Conservation (phyloP, 2,329 filamentous ascomycete species). For the Colletotrichum coccodes region DNA sequence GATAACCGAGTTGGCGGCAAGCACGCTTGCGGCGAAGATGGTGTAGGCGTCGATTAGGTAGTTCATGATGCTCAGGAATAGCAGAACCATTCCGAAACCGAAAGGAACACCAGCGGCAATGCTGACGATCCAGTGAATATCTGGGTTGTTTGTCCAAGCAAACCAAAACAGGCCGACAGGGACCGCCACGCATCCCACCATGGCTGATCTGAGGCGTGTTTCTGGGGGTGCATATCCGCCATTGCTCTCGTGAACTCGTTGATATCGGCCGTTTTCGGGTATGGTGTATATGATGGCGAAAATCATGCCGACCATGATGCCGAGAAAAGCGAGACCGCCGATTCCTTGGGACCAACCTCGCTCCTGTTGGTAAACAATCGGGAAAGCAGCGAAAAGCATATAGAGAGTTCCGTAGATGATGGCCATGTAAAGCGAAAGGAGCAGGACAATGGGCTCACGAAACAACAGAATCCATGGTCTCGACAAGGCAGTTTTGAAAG, state of each 20-base stretch:
- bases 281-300: conserved; percentile 60
- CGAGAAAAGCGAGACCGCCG: conserved; percentile 73
- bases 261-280: conserved; percentile 56
- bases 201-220: conserved; percentile 61
- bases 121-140: conserved; percentile 60
- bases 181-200: conserved; percentile 62
- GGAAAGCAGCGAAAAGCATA: conserved; percentile 69
- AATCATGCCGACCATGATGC: conserved; percentile 74
- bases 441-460: conserved; percentile 74
- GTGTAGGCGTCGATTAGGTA: conserved; percentile 68
- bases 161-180: conserved; percentile 68
- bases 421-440: conserved; percentile 74
- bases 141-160: conserved; percentile 62
- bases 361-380: conserved; percentile 71
- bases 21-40: conserved; percentile 79
- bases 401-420: conserved; percentile 68
- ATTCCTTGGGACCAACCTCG: conserved; percentile 69
- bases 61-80: conserved; percentile 64
- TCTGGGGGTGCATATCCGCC: conserved; percentile 66
- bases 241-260: conserved; percentile 45
- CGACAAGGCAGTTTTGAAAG: conserved; percentile 50
- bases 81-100: conserved; percentile 53
- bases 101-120: conserved; percentile 46
- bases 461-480: conserved; percentile 77
- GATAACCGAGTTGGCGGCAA: conserved; percentile 78